Base-by-base conservation (phyloP, 306 rosid genomes). In the Quercus dentata region DNA sequence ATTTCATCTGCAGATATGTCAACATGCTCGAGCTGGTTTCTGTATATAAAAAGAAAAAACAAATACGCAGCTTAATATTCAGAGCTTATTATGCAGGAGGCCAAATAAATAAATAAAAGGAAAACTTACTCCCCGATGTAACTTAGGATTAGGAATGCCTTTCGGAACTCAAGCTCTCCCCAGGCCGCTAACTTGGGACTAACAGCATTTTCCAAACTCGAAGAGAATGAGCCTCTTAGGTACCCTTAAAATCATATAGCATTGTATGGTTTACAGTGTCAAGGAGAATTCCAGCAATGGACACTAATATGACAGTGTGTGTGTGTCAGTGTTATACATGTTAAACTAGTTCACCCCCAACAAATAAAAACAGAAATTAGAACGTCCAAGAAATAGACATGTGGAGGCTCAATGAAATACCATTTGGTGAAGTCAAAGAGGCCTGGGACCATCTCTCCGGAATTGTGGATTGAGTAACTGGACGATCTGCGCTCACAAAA, bases 101-200 rank as follows among this genome's bases (percentile, higher is more conserved):
- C 54, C 54, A 46, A 46, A 46, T 31, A 5, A 33, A 33, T 27
- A 6, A 30, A 74, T 56, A 21, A 21, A 21, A 38, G 41, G 75
- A 74, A 56, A 70, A 70, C 58, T 27, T 79, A 90, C 98, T 86
- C 57, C 70, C 97, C 98, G 28, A 76, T 59, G 28, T 94, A 94
- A 78, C 78, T 89, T 30, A 92, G 56, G 2, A 94, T 56, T 33
- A 94, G 76, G 76, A 94, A 94, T 11, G 92, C 90, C 65, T 81
- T 92, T 27, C 92, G 78, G 74, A 92, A 94, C 44, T 94, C 96
- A 5, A 94, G 82, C 54, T 92, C 97, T 21, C 94, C 97, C 63
- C 92, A 77, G 41, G 96, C 97, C 49, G 56, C 79, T 64, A 84
- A 71, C 19, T 55, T 73, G 2, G 72, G 73, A 57, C 75, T 79